Evolutionary conservation across 208 protist genomes (phyloP).

Genomic region (Phytomonas francai): DNA sequence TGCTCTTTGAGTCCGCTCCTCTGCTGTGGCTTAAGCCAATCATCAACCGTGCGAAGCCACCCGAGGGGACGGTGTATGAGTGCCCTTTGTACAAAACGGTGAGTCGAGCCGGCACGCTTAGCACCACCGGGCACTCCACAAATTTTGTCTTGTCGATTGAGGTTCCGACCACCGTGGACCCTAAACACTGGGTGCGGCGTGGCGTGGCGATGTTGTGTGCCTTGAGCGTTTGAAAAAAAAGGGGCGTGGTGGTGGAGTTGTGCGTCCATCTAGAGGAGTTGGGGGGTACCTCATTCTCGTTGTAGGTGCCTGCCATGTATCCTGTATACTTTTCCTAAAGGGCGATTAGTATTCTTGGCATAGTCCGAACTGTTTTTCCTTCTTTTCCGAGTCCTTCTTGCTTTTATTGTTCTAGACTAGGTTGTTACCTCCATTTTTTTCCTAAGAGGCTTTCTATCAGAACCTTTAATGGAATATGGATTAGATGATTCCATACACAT

Average conservation of each 20-base stretch:
- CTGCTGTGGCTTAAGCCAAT: constrained; percentile 91
- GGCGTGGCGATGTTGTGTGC: constrained; percentile 89
- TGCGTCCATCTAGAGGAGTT: background rate
- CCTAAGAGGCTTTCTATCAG: background rate
- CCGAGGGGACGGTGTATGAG: constrained; percentile 48
- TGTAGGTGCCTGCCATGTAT: background rate
- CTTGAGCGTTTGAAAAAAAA: constrained; percentile 43
- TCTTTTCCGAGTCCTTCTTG: background rate
- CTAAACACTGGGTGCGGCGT: constrained; percentile 93
- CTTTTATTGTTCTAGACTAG: background rate
- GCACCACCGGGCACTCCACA: constrained; percentile 97
- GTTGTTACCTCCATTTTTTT: background rate
- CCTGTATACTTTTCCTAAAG: background rate
- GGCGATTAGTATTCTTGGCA: background rate
- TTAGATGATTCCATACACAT: background rate
- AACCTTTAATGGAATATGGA: background rate
- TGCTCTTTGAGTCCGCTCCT: constrained; percentile 89
- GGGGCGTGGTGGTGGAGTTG: background rate
- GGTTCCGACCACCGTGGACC: constrained; percentile 83
- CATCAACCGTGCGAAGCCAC: constrained; percentile 63
- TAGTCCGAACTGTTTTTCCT: background rate
- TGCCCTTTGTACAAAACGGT: constrained; percentile 96
- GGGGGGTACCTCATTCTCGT: background rate
- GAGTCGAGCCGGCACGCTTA: constrained; percentile 90
- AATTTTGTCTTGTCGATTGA: constrained; percentile 96